Evolutionary conservation across 2,329 filamentous ascomycete genomes (phyloP).

Genomic region (Sporothrix luriei): DNA sequence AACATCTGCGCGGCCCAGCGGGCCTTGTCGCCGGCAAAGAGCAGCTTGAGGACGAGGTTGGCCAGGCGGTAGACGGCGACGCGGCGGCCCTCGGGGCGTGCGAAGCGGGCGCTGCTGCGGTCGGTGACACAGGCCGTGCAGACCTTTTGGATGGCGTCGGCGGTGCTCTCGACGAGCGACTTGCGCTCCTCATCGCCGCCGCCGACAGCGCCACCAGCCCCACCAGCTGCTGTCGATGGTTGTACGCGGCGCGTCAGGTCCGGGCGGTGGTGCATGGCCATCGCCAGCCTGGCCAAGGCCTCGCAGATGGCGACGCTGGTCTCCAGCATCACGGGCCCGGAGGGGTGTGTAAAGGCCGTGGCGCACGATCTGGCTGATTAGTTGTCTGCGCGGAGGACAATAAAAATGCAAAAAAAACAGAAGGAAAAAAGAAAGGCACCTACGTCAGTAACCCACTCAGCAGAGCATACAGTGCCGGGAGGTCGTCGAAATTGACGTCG

Average conservation of each 20-base stretch:
- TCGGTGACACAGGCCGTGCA: constrained; percentile 90
- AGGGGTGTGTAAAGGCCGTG: constrained; percentile 76
- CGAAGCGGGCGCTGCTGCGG: constrained; percentile 66
- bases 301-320: constrained; percentile 81
- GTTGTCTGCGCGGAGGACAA: neutral
- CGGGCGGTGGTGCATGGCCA: constrained; percentile 78
- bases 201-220: constrained; percentile 43
- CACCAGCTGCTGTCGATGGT: constrained; percentile 39
- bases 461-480: constrained; percentile 73
- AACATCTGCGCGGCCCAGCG: constrained; percentile 86
- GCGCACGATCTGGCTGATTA: constrained; percentile 67
- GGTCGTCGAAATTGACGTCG: constrained; percentile 74
- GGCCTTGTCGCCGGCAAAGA: constrained; percentile 82
- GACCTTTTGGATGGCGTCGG: constrained; percentile 85
- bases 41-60: constrained; percentile 83
- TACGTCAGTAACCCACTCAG: constrained; percentile 61
- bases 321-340: constrained; percentile 78
- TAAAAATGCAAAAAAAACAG: neutral
- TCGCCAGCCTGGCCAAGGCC: constrained; percentile 78
- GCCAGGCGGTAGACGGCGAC: constrained; percentile 88
- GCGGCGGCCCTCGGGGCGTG: constrained; percentile 79
- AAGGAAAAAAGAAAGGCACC: neutral
- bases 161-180: constrained; percentile 81
- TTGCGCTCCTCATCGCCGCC: constrained; percentile 70
- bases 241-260: constrained; percentile 69